phyloP scores from a whole-genome alignment of 805 yeast species.

The Clavispora asparagi region DNA sequence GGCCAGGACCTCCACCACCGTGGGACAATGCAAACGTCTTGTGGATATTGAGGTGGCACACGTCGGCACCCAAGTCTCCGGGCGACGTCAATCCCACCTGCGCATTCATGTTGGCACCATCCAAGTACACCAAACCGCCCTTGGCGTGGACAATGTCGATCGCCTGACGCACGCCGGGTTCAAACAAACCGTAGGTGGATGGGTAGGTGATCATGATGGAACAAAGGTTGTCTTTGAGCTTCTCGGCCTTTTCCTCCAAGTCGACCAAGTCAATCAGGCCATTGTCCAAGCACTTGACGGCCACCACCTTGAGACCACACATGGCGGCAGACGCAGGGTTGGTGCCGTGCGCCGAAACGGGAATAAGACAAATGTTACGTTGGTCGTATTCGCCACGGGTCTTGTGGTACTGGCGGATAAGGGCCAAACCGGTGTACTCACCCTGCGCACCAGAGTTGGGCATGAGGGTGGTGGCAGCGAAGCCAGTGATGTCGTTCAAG shows the following conservation, averaged over 20 bases:
- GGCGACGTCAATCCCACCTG: constrained; percentile 97
- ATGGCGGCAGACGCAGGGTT: constrained; percentile 98
- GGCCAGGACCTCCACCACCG: constrained; percentile 99
- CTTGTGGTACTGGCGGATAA: constrained; percentile 72
- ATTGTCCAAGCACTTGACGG: constrained; percentile 78
- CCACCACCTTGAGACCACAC: constrained; percentile 91
- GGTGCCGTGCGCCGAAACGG: constrained; percentile 97
- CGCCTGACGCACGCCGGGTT: constrained; percentile 82
- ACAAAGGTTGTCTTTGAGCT: constrained; percentile 68
- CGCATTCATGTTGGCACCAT: constrained; percentile 99
- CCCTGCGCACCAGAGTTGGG: constrained; percentile 99
- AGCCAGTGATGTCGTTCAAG: constrained; percentile 88
- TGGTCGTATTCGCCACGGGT: constrained; percentile 58
- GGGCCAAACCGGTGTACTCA: constrained; percentile 90
- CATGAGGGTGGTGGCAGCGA: constrained; percentile 84
- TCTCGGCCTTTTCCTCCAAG: constrained; percentile 63
- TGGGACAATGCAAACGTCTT: constrained; percentile 97
- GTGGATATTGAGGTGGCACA: constrained; percentile 93
- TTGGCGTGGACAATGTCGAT: constrained; percentile 75
- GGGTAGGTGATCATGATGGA: constrained; percentile 97
- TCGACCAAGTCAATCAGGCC: constrained; percentile 86
- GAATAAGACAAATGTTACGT: constrained; percentile 87
- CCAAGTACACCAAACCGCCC: constrained; percentile 96
- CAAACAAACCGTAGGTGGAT: constrained; percentile 93
- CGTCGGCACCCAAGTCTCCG: constrained; percentile 97